A percentile compares a stretch with the other conserved stretches of the same genome.
Evolutionary conservation across 176 grass and related monocot genomes (phyloP).

Genomic region (Avena sativa): DNA sequence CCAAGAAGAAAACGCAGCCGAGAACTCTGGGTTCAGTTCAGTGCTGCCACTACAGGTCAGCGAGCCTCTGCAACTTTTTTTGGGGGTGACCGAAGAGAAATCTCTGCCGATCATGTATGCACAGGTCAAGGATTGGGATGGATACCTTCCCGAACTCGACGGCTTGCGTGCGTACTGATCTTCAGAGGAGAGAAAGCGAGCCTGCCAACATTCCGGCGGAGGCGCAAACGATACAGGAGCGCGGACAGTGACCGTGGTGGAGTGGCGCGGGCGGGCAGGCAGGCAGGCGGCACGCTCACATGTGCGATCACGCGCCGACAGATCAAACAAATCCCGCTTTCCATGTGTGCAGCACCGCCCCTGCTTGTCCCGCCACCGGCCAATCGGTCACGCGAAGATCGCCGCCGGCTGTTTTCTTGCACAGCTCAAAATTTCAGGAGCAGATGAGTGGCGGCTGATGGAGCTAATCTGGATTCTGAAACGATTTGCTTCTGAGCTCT

Average conservation of each 20-base stretch:
- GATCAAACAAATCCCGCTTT: constrained; percentile 44
- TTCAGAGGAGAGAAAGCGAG: constrained; percentile 43
- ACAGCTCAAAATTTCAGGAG: background rate
- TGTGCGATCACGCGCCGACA: constrained; percentile 33
- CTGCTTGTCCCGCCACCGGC: background rate
- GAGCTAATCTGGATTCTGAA: background rate
- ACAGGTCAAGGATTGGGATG: constrained; percentile 3
- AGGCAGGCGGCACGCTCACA: constrained; percentile 12
- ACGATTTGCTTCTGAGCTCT: background rate
- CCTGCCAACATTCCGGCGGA: constrained; percentile 26
- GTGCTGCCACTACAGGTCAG: background rate
- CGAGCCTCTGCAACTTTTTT: background rate
- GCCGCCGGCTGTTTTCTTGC: background rate
- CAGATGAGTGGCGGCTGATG: background rate
- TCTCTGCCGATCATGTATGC: background rate
- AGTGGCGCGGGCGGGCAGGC: background rate
- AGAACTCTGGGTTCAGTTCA: background rate
- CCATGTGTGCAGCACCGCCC: constrained; percentile 17
- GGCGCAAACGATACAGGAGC: constrained; percentile 35
- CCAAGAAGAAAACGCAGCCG: background rate
- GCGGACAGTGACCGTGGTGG: background rate
- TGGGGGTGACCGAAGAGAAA: background rate
- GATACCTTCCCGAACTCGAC: constrained; percentile 48
- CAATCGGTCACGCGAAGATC: background rate
- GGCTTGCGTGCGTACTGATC: background rate